Evolutionary conservation across 345 rosid species (phyloP).

Genomic region (Mangifera indica): DNA sequence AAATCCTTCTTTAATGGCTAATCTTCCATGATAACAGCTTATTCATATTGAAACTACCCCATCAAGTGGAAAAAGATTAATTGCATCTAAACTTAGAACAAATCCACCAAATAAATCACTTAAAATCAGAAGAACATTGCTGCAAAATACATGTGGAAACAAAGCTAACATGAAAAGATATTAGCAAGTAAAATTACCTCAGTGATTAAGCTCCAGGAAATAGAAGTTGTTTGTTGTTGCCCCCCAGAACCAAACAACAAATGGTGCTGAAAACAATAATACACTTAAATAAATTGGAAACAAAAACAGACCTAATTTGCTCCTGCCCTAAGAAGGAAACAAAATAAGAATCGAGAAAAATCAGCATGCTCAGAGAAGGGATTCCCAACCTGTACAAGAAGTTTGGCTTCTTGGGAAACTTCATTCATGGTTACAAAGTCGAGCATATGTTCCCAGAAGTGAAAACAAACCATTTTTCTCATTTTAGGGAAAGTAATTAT

Average conservation of each 20-base stretch:
- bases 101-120: constrained; percentile 15
- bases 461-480: constrained; percentile 25
- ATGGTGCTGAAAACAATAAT: constrained; percentile 9
- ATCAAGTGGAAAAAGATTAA: constrained; percentile 7
- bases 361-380: constrained; percentile 5
- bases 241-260: constrained; percentile 17
- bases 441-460: constrained; percentile 22
- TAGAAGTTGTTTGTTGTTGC: constrained; percentile 17
- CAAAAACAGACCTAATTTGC: background rate
- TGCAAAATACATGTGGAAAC: background rate
- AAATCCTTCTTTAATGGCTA: background rate
- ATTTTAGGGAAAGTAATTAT: background rate
- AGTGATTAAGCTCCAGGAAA: constrained; percentile 12
- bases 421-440: constrained; percentile 11
- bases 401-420: constrained; percentile 3
- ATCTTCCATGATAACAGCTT: constrained; percentile 6
- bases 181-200: constrained; percentile 22
- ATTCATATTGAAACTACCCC: background rate
- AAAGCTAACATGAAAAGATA: constrained; percentile 14
- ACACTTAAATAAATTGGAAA: background rate
- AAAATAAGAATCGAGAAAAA: constrained; percentile 21
- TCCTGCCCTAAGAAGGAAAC: constrained; percentile 13
- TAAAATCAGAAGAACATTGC: constrained; percentile 25
- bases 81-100: constrained; percentile 14
- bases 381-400: constrained; percentile 25